Evolutionary conservation across 148 eudicot species (phyloP), one percentile per base, ranked within the genome.

Genomic region (Diospyros kaki): DNA sequence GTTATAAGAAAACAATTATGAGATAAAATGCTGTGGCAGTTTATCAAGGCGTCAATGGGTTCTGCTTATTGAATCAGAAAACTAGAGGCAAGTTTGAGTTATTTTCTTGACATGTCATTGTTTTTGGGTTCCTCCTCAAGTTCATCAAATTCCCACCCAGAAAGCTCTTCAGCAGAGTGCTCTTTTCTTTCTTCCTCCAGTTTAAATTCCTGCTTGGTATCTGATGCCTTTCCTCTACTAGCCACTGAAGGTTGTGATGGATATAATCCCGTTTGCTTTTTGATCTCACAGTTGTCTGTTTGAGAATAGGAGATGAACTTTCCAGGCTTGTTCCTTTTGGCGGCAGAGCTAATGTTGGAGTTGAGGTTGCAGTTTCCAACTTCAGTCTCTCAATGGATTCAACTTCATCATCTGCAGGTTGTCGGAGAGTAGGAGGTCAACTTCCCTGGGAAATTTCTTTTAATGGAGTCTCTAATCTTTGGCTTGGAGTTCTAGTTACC

Each of bases 111-210:
- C 15, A 11, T 11, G 67, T 62, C 77, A 61, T 54, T 64, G 61
- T 39, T 66, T 56, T 56, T 5, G n/a, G 44, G 73, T 54, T 77
- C 75, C 74, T 77, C 67, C 69, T 73, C 77, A 45, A 75, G 68
- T 45, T 75, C 73, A 70, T 81, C 81, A 61, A 77, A 83, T 79
- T 83, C 91, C 89, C 89, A 84, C 39, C 80, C 86, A 66, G 51
- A 48, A 46, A 83, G 73, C 56, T 84, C 88, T 17, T 77, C 84
- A 6, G 43, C 56, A 56, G 81, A 56, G 62, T 67, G 69, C 39
- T 67, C 73, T 69, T 73, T 66, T 80, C 69, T 67, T 54, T 78
- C 68, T 28, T 77, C 76, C 74, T 81, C 82, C 52, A 69, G 68
- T 65, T 80, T 80, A 17, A 75, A 51, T 73, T 76, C 81, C 52